Evolutionary conservation across 78 protist genomes (phyloP).

Genomic region (Dictyostelium firmibasis): DNA sequence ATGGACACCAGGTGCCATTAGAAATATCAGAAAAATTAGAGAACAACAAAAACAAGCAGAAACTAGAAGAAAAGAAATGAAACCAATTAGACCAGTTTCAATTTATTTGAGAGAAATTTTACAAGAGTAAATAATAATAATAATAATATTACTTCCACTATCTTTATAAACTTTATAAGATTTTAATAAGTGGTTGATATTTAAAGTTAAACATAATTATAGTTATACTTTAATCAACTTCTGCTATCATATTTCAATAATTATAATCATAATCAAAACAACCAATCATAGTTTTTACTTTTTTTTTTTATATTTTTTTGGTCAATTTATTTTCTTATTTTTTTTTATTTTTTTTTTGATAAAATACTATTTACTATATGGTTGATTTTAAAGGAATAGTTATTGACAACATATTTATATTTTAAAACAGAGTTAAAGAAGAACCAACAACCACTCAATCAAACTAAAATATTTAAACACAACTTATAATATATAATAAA

Average conservation of each 20-base stretch:
- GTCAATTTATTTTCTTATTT: too few species aligned
- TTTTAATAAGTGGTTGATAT: too few species aligned
- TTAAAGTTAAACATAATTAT: too few species aligned
- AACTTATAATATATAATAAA: neutral
- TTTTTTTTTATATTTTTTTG: too few species aligned
- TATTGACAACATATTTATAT: neutral
- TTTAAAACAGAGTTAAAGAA: neutral
- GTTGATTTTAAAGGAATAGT: too few species aligned
- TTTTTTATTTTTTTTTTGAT: too few species aligned
- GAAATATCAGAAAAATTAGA: constrained; percentile 66
- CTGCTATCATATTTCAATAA: too few species aligned
- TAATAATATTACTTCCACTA: too few species aligned
- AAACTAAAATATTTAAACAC: neutral
- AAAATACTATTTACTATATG: too few species aligned
- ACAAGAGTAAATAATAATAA: neutral
- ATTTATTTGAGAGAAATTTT: constrained; percentile 37
- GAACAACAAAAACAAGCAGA: constrained; percentile 55
- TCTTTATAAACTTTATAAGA: too few species aligned
- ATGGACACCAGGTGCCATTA: constrained; percentile 35
- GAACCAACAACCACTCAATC: neutral
- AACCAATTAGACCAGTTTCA: constrained; percentile 55
- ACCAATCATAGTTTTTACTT: too few species aligned
- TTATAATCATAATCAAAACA: neutral
- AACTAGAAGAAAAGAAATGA: constrained; percentile 24
- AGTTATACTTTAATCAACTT: too few species aligned